Base-by-base conservation (phyloP, 1,139 yeast genomes). In the Taphrina deformans region DNA sequence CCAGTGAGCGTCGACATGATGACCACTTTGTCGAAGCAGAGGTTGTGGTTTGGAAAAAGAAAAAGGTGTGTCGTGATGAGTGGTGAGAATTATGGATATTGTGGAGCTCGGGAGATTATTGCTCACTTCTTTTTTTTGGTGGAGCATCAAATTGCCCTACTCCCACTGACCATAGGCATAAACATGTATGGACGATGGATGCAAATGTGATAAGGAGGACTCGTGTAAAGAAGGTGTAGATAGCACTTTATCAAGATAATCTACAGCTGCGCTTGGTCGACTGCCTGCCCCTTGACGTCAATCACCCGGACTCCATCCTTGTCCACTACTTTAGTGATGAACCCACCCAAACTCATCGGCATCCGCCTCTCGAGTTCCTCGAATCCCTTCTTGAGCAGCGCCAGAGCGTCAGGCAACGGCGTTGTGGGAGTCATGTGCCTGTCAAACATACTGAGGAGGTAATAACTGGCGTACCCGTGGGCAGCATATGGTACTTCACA, bases 341-440 rank as follows among this genome's bases (percentile, higher is more conserved):
- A 86, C 29, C 99, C 99, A 79, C 93, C 93, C 81, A 89, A 93
- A 73, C 93, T 98, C 70, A 93, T 83, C 52, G 99, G 99, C 90
- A 93, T 86, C 81, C 99, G 86, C 66, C 81, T 84, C 70, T 85
- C 82, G 73, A 95, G 82, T 77, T 93, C 99, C 69, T 82, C 83
- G 67, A 89, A 80, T 77, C 98, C 91, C 74, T 82, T 75, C 69
- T 84, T 80, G 75, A 92, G 82, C 72, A 93, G 82, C 62, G 85
- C 80, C 69, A 93, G 74, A 0, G 98, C 99, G 68, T 91, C 95
- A 38, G 86, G 91, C 55, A 84, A 77, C 10, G 83, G 79, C 86
- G 92, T 84, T 71, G 86, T 95, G 56, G 86, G 83, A 74, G 87
- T 83, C 77, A 92, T 91, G 77, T 92, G 97, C 72, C 88, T 91